These are phyloP conservation scores for Fonsecaea erecta DNA, from an alignment of 2,329 filamentous ascomycete genomes.

Conservation along the genomic window DNA sequence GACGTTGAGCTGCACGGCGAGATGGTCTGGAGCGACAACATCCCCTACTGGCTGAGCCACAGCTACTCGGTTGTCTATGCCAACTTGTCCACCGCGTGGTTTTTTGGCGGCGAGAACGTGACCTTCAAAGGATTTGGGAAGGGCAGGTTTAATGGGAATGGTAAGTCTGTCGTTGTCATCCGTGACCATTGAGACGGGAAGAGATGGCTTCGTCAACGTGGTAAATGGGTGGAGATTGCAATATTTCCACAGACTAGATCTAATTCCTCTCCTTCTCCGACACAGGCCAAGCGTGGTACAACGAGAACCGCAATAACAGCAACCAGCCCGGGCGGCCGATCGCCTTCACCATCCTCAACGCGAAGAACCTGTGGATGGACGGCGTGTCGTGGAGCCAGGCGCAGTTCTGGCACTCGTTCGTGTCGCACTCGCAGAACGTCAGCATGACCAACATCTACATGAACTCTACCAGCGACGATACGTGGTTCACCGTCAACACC, in stretches of 20 bases:
- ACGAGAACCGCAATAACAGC: slow-evolving; percentile 26
- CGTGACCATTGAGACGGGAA: too few relatives aligned
- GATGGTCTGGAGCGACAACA: slow-evolving; percentile 68
- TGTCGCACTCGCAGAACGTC: slow-evolving; percentile 68
- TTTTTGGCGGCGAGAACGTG: slow-evolving; percentile 67
- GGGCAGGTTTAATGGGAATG: slow-evolving; percentile 67
- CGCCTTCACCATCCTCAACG: slow-evolving; percentile 22
- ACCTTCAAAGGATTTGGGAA: slow-evolving; percentile 67
- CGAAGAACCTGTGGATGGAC: slow-evolving; percentile 27
- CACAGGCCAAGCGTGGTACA: slow-evolving; percentile 58
- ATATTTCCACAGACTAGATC: neutral
- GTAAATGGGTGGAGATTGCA: too few relatives aligned
- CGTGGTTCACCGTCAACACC: slow-evolving; percentile 66
- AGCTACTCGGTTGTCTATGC: slow-evolving; percentile 69
- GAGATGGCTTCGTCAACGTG: too few relatives aligned
- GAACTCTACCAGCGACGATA: slow-evolving; percentile 57
- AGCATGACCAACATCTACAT: slow-evolving; percentile 68
- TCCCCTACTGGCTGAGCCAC: slow-evolving; percentile 70
- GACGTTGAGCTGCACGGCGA: slow-evolving; percentile 61
- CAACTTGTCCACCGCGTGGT: slow-evolving; percentile 70
- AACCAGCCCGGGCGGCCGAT: slow-evolving; percentile 25
- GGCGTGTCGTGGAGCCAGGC: slow-evolving; percentile 66
- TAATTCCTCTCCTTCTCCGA: neutral
- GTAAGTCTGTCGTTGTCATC: neutral
- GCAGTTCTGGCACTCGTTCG: slow-evolving; percentile 66